A percentile compares a stretch with the other conserved stretches of the same genome.
These are phyloP conservation scores for Coniosporium apollinis DNA, from an alignment of 495 filamentous ascomycete genomes.

Conservation along the genomic window DNA sequence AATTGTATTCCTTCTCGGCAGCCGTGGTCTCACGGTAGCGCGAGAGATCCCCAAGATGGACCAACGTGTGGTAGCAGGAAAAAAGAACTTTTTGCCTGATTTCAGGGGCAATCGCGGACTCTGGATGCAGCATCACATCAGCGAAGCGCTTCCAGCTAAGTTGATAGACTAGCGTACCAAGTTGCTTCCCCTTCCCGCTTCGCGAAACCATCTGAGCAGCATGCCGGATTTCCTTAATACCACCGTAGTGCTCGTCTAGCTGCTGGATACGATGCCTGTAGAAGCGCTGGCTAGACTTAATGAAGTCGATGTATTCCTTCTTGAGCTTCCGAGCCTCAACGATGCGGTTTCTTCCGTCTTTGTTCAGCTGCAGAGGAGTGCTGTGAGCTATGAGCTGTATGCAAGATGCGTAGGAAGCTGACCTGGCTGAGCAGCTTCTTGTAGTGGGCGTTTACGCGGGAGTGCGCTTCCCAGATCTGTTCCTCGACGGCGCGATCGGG, in stretches of 20 bases:
- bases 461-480: constrained; percentile 64
- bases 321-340: constrained; percentile 66
- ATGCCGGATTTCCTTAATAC: constrained; percentile 56
- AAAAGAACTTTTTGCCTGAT: constrained; percentile 40
- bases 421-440: constrained; percentile 42
- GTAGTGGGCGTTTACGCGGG: constrained; percentile 58
- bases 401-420: too few species aligned
- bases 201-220: too few species aligned
- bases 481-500: constrained; percentile 43
- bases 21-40: constrained; percentile 69
- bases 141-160: too few species aligned
- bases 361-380: constrained; percentile 15
- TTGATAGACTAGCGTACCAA: too few species aligned
- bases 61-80: constrained; percentile 70
- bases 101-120: constrained; percentile 27
- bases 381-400: constrained; percentile 29
- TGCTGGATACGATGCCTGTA: constrained; percentile 73
- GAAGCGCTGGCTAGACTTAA: constrained; percentile 73
- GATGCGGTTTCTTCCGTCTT: constrained; percentile 41
- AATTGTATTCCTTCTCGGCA: constrained; percentile 48
- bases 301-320: constrained; percentile 63
- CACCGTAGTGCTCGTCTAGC: constrained; percentile 51
- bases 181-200: too few species aligned
- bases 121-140: too few species aligned
- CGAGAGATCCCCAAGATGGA: constrained; percentile 78